Percentiles rank a stretch among this genome's conserved stretches.
These are phyloP conservation scores for Castanea sativa DNA, from an alignment of 306 rosid species.

Conservation along the genomic window DNA sequence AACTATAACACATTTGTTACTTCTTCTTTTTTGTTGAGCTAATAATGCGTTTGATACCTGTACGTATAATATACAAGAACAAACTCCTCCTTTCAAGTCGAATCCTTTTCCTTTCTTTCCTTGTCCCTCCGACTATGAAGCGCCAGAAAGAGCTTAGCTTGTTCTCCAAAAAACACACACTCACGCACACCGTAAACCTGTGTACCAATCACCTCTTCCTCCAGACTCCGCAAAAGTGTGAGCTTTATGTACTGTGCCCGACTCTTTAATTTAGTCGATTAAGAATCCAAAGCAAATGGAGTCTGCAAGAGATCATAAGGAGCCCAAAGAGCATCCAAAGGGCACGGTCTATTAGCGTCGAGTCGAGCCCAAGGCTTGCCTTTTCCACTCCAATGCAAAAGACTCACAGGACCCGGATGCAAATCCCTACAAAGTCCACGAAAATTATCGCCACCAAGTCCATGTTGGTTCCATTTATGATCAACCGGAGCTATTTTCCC, in stretches of 20 bases:
- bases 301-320: slow-evolving; percentile 79
- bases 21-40: not conserved
- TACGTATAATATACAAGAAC: not conserved
- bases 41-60: not conserved
- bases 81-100: not conserved
- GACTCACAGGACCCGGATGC: slow-evolving; percentile 85
- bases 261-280: not conserved
- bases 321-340: slow-evolving; percentile 91
- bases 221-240: too few relatives aligned
- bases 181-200: not conserved
- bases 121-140: not conserved
- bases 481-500: slow-evolving; percentile 71
- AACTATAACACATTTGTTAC: not conserved
- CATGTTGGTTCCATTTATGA: slow-evolving; percentile 93
- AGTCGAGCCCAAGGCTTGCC: slow-evolving; percentile 93
- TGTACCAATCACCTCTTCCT: not conserved
- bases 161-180: not conserved
- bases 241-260: too few relatives aligned
- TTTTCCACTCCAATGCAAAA: slow-evolving; percentile 96
- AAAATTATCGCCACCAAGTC: slow-evolving; percentile 78
- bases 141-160: not conserved
- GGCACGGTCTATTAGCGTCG: slow-evolving; percentile 82
- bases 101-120: not conserved
- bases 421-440: slow-evolving; percentile 77
- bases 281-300: slow-evolving; percentile 76